A percentile compares a stretch with the other conserved stretches of the same genome.
Conservation (phyloP, 164 flowering plant genomes). For the Protea cynaroides region DNA sequence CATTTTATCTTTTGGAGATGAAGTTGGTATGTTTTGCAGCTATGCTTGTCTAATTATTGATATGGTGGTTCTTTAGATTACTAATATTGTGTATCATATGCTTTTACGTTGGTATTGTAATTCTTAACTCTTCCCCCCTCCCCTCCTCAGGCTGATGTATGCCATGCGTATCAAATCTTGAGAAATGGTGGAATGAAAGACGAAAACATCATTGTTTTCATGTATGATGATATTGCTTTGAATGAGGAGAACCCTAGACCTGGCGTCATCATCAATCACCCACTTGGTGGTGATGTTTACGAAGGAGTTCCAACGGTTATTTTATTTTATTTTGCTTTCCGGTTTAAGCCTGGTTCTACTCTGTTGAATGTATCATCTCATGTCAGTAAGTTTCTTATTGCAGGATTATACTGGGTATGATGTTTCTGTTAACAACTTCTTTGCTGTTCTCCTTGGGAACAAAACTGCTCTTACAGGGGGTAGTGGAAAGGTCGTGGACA, state of each 20-base stretch:
- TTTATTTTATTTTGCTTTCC: conserved; percentile 7
- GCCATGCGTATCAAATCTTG: conserved; percentile 90
- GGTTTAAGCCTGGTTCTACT: neutral
- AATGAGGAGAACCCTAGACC: conserved; percentile 70
- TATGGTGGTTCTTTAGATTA: too few species aligned
- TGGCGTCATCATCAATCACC: conserved; percentile 76
- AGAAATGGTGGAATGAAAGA: conserved; percentile 82
- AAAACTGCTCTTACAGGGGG: too few species aligned
- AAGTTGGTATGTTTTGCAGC: too few species aligned
- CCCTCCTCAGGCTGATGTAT: conserved; percentile 85
- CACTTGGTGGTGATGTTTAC: conserved; percentile 77
- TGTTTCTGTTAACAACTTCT: conserved; percentile 64
- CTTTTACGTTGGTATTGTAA: too few species aligned
- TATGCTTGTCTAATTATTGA: too few species aligned
- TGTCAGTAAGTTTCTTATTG: conserved; percentile 14
- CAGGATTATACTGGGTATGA: conserved; percentile 85
- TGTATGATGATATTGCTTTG: conserved; percentile 1
- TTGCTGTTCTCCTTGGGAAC: conserved; percentile 69
- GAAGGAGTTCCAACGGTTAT: conserved; percentile 80
- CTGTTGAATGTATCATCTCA: neutral
- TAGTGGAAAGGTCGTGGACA: too few species aligned
- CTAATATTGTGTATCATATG: too few species aligned
- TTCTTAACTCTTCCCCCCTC: too few species aligned
- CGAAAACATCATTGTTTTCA: conserved; percentile 81
- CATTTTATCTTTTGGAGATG: too few species aligned